Evolutionary conservation across 495 filamentous ascomycete genomes (phyloP), one percentile per base, ranked within the genome.

Genomic region (Aspergillus saccharolyticus): DNA sequence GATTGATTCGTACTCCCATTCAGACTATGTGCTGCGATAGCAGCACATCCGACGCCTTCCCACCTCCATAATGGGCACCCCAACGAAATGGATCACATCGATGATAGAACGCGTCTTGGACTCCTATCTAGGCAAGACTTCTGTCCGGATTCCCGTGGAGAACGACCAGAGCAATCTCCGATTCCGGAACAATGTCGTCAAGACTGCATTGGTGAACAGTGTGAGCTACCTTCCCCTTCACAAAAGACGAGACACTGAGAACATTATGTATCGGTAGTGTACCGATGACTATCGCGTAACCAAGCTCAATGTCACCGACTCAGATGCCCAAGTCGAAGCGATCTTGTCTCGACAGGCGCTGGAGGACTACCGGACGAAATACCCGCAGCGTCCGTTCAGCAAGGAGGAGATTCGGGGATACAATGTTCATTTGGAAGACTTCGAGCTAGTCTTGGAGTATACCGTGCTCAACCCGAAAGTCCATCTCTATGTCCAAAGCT

Each of bases 131-230:
- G 51, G 59, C 21, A 50, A 53, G 14, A 44, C 57, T 42, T 21
- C 19, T 18, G 49, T 61, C 30, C n/a, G 44, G 22, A 24, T 57
- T 46, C 52, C 69, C 9, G 59, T 68, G 42, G 64, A 74, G 45
- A 73, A 80, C 44, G 64, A 76, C 65, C 75, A 73, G 7, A 67
- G 71, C 52, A 72, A 67, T 21, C 54, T 80, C 42, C 69, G 63
- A 14, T 73, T 80, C 54, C 60, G 43, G 20, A 60, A 48, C 22
- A 6, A 28, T 6, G 53, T 47, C 0, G 21, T 50, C 6, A 51
- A 57, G 5, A 2, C 48, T 20, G 74, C 71, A 15, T 48, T 62
- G 46, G 58, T 73, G 39, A 54, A 56, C 20, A 52, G 65, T 44
- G 70, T 77, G 59, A 58, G 53, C 33, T 15, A 15, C 24, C 1